Percentiles rank a stretch among this genome's conserved stretches.
Conservation (phyloP, 306 rosid genomes). For the Prunus kanzakura region DNA sequence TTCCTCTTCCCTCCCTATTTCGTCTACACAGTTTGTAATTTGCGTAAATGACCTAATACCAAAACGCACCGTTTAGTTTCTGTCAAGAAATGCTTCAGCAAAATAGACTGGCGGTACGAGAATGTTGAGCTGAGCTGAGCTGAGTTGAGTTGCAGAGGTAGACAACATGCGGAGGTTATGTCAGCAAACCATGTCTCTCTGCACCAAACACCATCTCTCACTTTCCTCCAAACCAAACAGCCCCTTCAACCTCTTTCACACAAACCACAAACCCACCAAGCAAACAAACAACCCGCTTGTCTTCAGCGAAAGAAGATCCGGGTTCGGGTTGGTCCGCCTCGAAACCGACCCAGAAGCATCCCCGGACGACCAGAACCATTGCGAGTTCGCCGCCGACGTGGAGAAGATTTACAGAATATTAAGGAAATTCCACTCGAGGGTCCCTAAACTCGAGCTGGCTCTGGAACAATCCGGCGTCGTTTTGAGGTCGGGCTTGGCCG, state of each 20-base stretch:
- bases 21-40: too few species aligned
- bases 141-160: background rate
- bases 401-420: conserved; percentile 68
- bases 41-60: background rate
- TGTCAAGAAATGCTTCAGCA: background rate
- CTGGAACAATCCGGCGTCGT: conserved; percentile 67
- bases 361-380: conserved; percentile 24
- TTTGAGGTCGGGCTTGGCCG: conserved; percentile 63
- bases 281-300: background rate
- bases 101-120: background rate
- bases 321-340: conserved; percentile 44
- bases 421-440: conserved; percentile 68
- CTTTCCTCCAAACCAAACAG: conserved; percentile 21
- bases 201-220: conserved; percentile 12
- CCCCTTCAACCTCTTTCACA: conserved; percentile 7
- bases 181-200: conserved; percentile 22
- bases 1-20: too few species aligned
- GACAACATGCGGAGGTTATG: conserved; percentile 39
- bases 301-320: background rate
- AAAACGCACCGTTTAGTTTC: background rate
- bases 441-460: conserved; percentile 76
- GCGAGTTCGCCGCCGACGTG: conserved; percentile 66
- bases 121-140: background rate
- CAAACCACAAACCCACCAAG: conserved; percentile 1
- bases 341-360: conserved; percentile 15